These are phyloP conservation scores for Ascochyta rabiei DNA, from an alignment of 2,329 filamentous ascomycete genomes.

Conservation along the genomic window DNA sequence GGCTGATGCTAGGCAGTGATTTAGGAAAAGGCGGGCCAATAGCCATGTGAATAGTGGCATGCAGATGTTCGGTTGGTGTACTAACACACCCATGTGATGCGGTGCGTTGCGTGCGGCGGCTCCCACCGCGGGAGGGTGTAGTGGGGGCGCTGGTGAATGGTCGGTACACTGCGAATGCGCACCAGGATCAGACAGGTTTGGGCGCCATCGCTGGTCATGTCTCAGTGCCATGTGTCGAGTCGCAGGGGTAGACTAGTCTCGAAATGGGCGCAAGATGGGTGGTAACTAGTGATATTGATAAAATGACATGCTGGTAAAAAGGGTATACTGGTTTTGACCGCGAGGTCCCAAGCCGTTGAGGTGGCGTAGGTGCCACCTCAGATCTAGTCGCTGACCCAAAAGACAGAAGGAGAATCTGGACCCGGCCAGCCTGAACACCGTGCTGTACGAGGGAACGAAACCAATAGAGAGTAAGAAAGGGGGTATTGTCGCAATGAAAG, in stretches of 20 bases:
- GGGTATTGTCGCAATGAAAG: slow-evolving; percentile 47
- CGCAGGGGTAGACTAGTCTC: neutral
- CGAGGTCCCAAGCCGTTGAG: slow-evolving; percentile 15
- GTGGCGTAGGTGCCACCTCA: slow-evolving; percentile 8
- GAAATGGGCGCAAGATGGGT: neutral
- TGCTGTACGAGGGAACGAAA: slow-evolving; percentile 23
- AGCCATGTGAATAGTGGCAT: neutral
- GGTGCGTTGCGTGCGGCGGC: slow-evolving; percentile 13
- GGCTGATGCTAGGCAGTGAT: slow-evolving; percentile 2
- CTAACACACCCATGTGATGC: slow-evolving; percentile 8
- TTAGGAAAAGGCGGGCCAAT: slow-evolving; percentile 2
- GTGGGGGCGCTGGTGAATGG: slow-evolving; percentile 4
- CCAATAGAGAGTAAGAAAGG: slow-evolving; percentile 25
- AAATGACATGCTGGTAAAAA: slow-evolving; percentile 10
- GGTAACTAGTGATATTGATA: slow-evolving; percentile 8
- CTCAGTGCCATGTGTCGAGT: slow-evolving; percentile 7
- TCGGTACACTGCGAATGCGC: slow-evolving; percentile 1
- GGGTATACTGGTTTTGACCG: slow-evolving; percentile 25
- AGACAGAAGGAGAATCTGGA: slow-evolving; percentile 30
- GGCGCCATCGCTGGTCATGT: slow-evolving; percentile 7
- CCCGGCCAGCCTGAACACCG: slow-evolving; percentile 31
- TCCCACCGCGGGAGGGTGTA: slow-evolving; percentile 1
- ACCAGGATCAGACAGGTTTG: neutral
- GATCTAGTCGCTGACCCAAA: slow-evolving; percentile 20
- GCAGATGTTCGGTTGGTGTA: slow-evolving; percentile 5